Evolutionary conservation across 2,329 filamentous ascomycete genomes (phyloP).

Genomic region (Zarea fungicola): DNA sequence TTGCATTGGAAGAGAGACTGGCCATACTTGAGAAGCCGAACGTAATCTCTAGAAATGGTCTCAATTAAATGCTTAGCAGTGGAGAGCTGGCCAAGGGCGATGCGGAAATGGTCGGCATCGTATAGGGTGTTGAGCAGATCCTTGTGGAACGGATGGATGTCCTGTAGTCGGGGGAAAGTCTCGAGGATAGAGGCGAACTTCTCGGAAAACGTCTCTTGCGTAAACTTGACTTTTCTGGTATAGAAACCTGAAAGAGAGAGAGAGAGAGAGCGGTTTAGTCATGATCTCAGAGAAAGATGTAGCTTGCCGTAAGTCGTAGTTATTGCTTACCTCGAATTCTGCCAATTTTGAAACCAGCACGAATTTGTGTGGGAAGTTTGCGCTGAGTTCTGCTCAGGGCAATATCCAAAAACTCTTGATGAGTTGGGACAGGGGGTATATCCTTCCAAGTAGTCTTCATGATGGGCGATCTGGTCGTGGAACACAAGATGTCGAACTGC

Average conservation of each 20-base stretch:
- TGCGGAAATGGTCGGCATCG: conserved; percentile 96
- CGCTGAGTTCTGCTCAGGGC: conserved; percentile 91
- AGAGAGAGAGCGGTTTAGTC: conserved; percentile 7
- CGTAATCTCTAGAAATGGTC: conserved; percentile 92
- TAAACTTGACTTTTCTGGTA: conserved; percentile 97
- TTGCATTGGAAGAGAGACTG: conserved; percentile 98
- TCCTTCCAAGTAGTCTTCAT: conserved; percentile 67
- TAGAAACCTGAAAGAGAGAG: conserved; percentile 65
- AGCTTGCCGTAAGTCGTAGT: too few relatives aligned
- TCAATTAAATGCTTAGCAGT: conserved; percentile 96
- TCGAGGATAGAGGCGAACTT: conserved; percentile 89
- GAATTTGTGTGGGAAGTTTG: conserved; percentile 89
- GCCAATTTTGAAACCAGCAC: conserved; percentile 88
- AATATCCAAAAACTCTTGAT: conserved; percentile 96
- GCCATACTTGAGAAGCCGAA: conserved; percentile 86
- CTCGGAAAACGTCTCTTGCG: conserved; percentile 92
- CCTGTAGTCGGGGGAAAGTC: conserved; percentile 85
- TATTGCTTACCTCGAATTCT: conserved; percentile 63
- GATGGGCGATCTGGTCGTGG: conserved; percentile 28
- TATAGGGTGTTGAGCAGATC: conserved; percentile 90
- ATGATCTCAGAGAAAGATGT: conserved; percentile 1
- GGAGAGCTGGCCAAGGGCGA: conserved; percentile 90
- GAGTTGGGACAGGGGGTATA: conserved; percentile 83
- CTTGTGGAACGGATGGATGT: conserved; percentile 91
- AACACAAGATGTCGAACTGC: conserved; percentile 9